Evolutionary conservation across 805 yeast species (phyloP), one percentile per base, ranked within the genome.

Genomic region (Kazachstania psychrophila): DNA sequence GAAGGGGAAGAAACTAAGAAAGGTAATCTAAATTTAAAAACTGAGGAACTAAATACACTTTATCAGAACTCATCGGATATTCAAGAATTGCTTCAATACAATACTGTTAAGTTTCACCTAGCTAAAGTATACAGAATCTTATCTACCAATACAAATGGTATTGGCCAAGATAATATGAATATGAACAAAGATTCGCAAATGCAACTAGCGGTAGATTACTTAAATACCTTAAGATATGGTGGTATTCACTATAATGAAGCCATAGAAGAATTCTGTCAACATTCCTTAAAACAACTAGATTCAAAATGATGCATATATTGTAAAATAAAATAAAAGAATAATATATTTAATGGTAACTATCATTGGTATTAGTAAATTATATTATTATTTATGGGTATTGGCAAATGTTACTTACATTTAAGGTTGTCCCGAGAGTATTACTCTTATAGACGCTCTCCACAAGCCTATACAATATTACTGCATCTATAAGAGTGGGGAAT

Each of bases 231-330:
- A 25, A 50, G 86, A 23, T 52, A 48, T 4, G 78, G 77, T 8
- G 87, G 88, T 0, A 43, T 66, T 0, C 84, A 79, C 47, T 69
- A 69, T 34, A 79, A 79, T 51, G 74, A 65, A 39, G 60, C 77
- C 14, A 69, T 79, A 11, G 84, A 78, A 52, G 86, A 78, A 41
- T 79, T 79, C 54, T 70, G 79, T 28, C 57, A 49, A 29, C 41
- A 49, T 19, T 42, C 36, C 33, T 37, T 52, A 25, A 36, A 35
- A 12, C 38, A 41, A 23, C 17, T 34, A 26, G 38, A 34, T 14
- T 10, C 17, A 24, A 13, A 12, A 11, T 15, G 17, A 23, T 35
- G 23, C 9, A n/a, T 25, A 28, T 20, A 16, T 10, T 18, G 11
- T 9, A 22, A 12, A 22, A 12, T 9, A 22, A 22, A 4, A 22